A percentile compares a stretch with the other conserved stretches of the same genome.
phyloP scores from a whole-genome alignment of 1,284 basidiomycete genomes.

The Leccinum huronense region DNA sequence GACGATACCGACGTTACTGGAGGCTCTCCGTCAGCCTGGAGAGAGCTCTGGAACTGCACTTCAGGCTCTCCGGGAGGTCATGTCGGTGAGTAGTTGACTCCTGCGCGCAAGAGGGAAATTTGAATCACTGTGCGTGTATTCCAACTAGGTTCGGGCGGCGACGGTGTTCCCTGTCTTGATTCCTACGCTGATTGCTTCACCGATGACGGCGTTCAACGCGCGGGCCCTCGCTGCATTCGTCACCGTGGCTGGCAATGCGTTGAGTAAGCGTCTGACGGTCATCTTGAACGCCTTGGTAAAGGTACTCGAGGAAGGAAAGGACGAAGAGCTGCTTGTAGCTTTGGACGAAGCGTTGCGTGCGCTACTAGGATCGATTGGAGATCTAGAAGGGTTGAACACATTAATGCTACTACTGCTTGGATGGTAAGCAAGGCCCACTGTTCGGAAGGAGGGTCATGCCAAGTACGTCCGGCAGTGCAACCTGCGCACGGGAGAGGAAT shows the following conservation, averaged over 20 bases:
- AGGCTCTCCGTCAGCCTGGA: conserved; percentile 89
- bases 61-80: conserved; percentile 90
- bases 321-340: conserved; percentile 71
- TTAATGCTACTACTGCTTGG: conserved; percentile 88
- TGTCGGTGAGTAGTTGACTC: conserved; percentile 64
- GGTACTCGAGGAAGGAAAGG: conserved; percentile 61
- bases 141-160: conserved; percentile 73
- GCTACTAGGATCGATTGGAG: conserved; percentile 74
- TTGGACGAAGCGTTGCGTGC: conserved; percentile 75
- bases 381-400: conserved; percentile 84
- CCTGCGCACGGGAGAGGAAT: too few species aligned
- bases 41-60: conserved; percentile 94
- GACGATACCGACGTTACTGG: conserved; percentile 93
- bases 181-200: conserved; percentile 86
- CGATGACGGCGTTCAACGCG: conserved; percentile 97
- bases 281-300: conserved; percentile 78
- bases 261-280: conserved; percentile 79
- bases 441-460: too few species aligned
- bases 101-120: too few species aligned
- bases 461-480: too few species aligned
- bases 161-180: conserved; percentile 99
- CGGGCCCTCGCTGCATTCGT: conserved; percentile 88
- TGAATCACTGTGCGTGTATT: conserved; percentile 1
- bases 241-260: conserved; percentile 87
- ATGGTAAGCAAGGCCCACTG: conserved; percentile 51